Conservation (phyloP, 2,329 filamentous ascomycete species). For the Pseudocercospora pini-densiflorae region DNA sequence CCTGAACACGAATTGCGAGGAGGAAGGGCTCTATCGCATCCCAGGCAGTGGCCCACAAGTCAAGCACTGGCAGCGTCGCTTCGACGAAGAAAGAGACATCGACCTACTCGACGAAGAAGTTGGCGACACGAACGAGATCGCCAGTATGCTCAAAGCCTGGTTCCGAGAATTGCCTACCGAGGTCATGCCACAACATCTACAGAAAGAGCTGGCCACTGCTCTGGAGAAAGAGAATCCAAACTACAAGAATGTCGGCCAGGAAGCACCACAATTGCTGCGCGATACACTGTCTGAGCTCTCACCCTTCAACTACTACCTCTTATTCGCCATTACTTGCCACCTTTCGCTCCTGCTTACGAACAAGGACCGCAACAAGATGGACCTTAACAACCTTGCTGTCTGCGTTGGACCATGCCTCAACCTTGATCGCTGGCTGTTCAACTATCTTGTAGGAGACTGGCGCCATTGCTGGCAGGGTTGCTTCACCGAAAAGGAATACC, state of each 20-base stretch:
- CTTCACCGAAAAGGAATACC: slow-evolving; percentile 73
- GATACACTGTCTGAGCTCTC: slow-evolving; percentile 93
- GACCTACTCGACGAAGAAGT: slow-evolving; percentile 87
- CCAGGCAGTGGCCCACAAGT: slow-evolving; percentile 89
- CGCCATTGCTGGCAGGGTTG: slow-evolving; percentile 97
- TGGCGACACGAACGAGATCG: slow-evolving; percentile 96
- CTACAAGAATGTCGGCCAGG: slow-evolving; percentile 59
- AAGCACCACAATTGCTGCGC: slow-evolving; percentile 81
- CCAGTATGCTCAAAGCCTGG: slow-evolving; percentile 96
- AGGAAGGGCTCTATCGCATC: slow-evolving; percentile 90
- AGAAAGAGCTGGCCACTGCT: slow-evolving; percentile 78
- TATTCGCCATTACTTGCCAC: slow-evolving; percentile 97
- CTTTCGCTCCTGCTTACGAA: slow-evolving; percentile 89
- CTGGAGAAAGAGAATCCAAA: slow-evolving; percentile 82
- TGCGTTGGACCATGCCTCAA: slow-evolving; percentile 98
- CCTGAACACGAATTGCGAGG: slow-evolving; percentile 91
- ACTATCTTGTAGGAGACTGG: slow-evolving; percentile 94
- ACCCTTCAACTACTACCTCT: slow-evolving; percentile 95
- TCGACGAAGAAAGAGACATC: slow-evolving; percentile 81
- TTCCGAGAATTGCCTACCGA: slow-evolving; percentile 93
- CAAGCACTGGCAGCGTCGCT: slow-evolving; percentile 89
- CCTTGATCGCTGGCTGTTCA: slow-evolving; percentile 93
- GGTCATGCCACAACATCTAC: slow-evolving; percentile 82
- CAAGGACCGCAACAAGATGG: slow-evolving; percentile 97
- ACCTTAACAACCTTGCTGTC: slow-evolving; percentile 92